phyloP scores from a whole-genome alignment of 169 alveolate genomes.

The Miamiensis avidus region DNA sequence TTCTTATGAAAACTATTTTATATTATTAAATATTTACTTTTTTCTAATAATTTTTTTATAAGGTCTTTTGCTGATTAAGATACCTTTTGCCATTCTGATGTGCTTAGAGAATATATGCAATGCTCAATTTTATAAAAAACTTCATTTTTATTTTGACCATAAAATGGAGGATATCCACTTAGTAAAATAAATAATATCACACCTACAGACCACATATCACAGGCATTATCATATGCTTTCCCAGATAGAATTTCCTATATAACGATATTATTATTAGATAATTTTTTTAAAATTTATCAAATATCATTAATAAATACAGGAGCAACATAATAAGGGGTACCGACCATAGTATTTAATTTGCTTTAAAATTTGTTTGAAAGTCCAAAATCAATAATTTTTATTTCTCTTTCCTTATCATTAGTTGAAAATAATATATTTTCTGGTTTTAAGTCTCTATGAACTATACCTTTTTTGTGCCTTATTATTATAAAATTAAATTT shows the following conservation, averaged over 20 bases:
- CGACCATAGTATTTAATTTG: slow-evolving; percentile 63
- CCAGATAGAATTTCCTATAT: neutral
- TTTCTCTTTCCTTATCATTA: slow-evolving; percentile 28
- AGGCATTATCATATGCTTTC: neutral
- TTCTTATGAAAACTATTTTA: too few relatives aligned
- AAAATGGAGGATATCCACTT: neutral
- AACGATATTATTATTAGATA: too few relatives aligned
- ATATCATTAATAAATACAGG: slow-evolving; percentile 16
- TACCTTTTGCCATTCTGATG: neutral
- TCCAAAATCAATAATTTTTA: slow-evolving; percentile 74
- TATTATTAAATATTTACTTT: neutral
- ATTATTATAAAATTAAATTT: too few relatives aligned
- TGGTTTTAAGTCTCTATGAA: slow-evolving; percentile 79
- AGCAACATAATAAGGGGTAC: slow-evolving; percentile 68
- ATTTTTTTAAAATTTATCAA: too few relatives aligned
- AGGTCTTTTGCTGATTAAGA: neutral
- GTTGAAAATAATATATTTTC: slow-evolving; percentile 65
- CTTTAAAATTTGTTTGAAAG: slow-evolving; percentile 75
- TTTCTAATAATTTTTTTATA: neutral
- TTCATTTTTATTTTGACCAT: neutral
- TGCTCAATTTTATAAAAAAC: neutral
- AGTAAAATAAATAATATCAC: neutral
- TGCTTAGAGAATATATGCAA: neutral
- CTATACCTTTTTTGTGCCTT: slow-evolving; percentile 79
- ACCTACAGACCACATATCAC: slow-evolving; percentile 1